Evolutionary conservation across 768 basidiomycete species (phyloP).

Genomic region (Psilocybe cubensis): DNA sequence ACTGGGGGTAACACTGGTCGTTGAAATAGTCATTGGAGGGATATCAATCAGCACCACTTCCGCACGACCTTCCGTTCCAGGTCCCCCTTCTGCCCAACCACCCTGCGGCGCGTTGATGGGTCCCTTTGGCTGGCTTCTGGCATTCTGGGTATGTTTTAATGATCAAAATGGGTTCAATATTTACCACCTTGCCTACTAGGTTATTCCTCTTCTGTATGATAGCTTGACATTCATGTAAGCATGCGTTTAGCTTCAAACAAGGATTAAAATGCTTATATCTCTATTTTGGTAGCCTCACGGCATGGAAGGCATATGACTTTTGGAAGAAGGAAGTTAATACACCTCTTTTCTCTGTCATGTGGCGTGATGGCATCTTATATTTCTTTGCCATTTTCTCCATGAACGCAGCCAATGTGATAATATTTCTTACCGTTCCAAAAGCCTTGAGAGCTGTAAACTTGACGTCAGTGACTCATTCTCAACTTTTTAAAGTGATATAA

Average conservation of each 20-base stretch:
- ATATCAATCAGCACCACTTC: constrained; percentile 20
- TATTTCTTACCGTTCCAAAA: constrained; percentile 22
- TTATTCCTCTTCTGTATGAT: constrained; percentile 21
- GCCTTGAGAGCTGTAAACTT: constrained; percentile 23
- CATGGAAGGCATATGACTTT: constrained; percentile 17
- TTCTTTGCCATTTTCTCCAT: constrained; percentile 29
- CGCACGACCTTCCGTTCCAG: constrained; percentile 13
- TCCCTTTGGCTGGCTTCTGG: constrained; percentile 23
- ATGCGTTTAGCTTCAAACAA: constrained; percentile 5
- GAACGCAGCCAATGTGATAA: constrained; percentile 26
- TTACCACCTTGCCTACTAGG: neutral
- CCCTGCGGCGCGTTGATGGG: constrained; percentile 25
- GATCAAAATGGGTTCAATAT: neutral
- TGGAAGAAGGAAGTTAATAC: constrained; percentile 13
- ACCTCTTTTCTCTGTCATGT: constrained; percentile 13
- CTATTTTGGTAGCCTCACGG: constrained; percentile 8
- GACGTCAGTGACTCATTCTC: constrained; percentile 16
- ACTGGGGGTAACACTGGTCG: constrained; percentile 16
- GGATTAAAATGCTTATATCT: neutral
- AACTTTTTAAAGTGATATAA: neutral
- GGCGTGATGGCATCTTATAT: constrained; percentile 27
- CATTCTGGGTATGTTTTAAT: constrained; percentile 23
- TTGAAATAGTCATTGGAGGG: constrained; percentile 15
- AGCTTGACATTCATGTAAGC: constrained; percentile 18
- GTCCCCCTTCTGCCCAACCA: constrained; percentile 12